Percentiles rank a stretch among this genome's conserved stretches.
These are phyloP conservation scores for Cornus suecica DNA, from an alignment of 148 eudicot genomes.

Conservation along the genomic window DNA sequence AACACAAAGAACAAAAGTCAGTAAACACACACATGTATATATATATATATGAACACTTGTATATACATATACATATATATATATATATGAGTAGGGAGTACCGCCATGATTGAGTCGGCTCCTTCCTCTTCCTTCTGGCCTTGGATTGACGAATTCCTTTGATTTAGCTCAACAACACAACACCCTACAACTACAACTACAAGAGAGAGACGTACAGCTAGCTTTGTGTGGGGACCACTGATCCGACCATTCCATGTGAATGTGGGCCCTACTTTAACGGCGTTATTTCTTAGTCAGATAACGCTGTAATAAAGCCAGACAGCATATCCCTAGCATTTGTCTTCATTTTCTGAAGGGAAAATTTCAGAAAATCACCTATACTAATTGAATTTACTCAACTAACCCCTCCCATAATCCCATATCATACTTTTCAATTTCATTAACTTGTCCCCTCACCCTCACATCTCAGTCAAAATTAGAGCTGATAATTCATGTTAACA, in stretches of 20 bases:
- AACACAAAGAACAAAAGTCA: not conserved
- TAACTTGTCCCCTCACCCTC: too few species aligned
- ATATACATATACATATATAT: too few species aligned
- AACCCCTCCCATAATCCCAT: too few species aligned
- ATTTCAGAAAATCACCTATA: too few species aligned
- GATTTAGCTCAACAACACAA: not conserved
- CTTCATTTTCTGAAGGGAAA: too few species aligned
- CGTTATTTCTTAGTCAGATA: not conserved
- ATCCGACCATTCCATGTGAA: constrained; percentile 12
- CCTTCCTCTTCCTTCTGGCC: not conserved
- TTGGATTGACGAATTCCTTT: not conserved
- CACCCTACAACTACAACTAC: not conserved
- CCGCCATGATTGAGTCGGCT: constrained; percentile 11
- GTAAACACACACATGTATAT: too few species aligned
- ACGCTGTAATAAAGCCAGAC: too few species aligned
- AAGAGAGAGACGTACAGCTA: constrained; percentile 11
- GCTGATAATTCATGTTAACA: too few species aligned
- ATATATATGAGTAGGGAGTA: not conserved
- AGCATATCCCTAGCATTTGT: too few species aligned
- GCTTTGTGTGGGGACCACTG: not conserved
- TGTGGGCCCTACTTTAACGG: constrained; percentile 2
- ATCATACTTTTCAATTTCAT: too few species aligned
- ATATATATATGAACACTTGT: not conserved
- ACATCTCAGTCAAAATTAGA: too few species aligned
- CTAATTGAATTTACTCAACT: too few species aligned